These are phyloP conservation scores for Areca catechu DNA, from an alignment of 176 grass and related monocot genomes.

Conservation along the genomic window DNA sequence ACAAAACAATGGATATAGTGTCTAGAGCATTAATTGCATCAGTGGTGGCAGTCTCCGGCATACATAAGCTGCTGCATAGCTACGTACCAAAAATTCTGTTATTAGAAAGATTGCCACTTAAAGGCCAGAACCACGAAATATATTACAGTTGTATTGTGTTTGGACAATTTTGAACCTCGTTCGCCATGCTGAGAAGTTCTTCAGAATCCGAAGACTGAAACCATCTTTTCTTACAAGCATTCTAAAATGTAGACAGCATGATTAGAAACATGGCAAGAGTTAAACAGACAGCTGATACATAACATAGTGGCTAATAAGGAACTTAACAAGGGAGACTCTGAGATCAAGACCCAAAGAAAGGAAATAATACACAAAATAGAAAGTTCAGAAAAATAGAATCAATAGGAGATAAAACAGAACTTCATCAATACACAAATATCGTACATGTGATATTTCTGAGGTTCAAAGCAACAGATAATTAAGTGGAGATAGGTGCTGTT, in stretches of 20 bases:
- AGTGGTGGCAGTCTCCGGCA: constrained; percentile 16
- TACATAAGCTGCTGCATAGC: constrained; percentile 68
- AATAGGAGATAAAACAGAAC: too few species aligned
- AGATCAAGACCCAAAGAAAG: too few species aligned
- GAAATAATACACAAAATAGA: too few species aligned
- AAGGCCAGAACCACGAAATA: neutral
- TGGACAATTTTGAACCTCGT: constrained; percentile 41
- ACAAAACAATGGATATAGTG: constrained; percentile 54
- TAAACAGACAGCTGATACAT: too few species aligned
- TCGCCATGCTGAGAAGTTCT: constrained; percentile 59
- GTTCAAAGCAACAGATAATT: too few species aligned
- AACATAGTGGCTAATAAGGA: neutral
- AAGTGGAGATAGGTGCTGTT: too few species aligned
- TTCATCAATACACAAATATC: too few species aligned
- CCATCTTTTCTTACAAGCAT: constrained; percentile 74
- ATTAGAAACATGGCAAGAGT: too few species aligned
- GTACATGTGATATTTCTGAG: too few species aligned
- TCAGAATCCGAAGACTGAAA: constrained; percentile 48
- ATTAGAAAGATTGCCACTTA: constrained; percentile 21
- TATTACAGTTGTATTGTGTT: too few species aligned
- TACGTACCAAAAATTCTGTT: constrained; percentile 26
- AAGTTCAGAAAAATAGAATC: too few species aligned
- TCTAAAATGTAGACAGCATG: constrained; percentile 41
- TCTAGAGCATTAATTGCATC: constrained; percentile 26
- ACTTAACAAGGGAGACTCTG: too few species aligned